These are phyloP conservation scores for Phytophthora uliginosa DNA, from an alignment of 352 stramenopile genomes.

Conservation along the genomic window DNA sequence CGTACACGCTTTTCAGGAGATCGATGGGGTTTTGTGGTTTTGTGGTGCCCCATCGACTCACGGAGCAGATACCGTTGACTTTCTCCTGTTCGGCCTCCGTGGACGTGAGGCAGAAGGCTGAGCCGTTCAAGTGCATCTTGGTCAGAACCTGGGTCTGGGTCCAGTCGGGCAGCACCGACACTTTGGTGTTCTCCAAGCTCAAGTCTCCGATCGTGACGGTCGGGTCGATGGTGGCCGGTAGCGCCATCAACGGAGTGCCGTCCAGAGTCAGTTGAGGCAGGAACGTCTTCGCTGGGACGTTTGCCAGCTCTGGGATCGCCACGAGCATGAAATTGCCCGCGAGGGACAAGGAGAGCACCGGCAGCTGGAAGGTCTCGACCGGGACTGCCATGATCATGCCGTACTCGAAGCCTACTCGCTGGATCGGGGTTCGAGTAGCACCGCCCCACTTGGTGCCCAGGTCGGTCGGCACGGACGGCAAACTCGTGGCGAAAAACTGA, in stretches of 20 bases:
- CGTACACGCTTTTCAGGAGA: constrained; percentile 18
- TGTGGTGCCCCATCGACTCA: constrained; percentile 18
- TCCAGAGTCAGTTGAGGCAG: constrained; percentile 28
- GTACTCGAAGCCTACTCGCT: constrained; percentile 35
- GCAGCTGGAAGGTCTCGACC: constrained; percentile 28
- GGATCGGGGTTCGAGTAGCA: constrained; percentile 12
- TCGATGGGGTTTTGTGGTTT: constrained; percentile 23
- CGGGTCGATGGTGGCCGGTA: constrained; percentile 21
- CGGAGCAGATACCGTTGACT: constrained; percentile 25
- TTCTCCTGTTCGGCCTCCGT: constrained; percentile 15
- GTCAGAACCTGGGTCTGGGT: constrained; percentile 25
- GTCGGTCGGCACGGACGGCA: constrained; percentile 23
- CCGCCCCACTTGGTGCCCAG: constrained; percentile 30
- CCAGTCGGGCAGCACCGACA: constrained; percentile 25
- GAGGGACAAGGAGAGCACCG: constrained; percentile 26
- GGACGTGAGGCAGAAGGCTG: constrained; percentile 22
- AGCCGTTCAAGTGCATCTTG: constrained; percentile 31
- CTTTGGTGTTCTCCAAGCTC: constrained; percentile 26
- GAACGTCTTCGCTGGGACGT: constrained; percentile 17
- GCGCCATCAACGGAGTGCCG: constrained; percentile 19
- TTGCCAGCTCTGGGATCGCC: constrained; percentile 12
- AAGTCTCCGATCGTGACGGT: constrained; percentile 37
- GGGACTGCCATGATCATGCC: constrained; percentile 22
- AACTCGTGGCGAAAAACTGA: constrained; percentile 29
- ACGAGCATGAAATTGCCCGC: constrained; percentile 32